Evolutionary conservation across 495 filamentous ascomycete genomes (phyloP), one percentile per base, ranked within the genome.

Genomic region (Penicillium salamii): DNA sequence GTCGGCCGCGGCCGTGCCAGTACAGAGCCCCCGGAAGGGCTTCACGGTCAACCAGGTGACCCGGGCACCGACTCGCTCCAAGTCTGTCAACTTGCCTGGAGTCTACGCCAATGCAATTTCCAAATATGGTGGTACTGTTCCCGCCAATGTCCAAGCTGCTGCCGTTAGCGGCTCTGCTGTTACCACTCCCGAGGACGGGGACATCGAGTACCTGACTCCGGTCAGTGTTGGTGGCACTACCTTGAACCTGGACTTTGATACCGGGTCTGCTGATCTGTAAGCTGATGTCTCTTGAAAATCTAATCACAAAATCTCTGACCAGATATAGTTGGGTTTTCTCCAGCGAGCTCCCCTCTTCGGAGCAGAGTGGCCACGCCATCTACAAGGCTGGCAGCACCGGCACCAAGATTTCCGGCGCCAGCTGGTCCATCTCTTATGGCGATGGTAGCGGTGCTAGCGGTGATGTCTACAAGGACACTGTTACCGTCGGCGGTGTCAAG

Each of bases 251-350:
- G 83, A 89, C 61, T 77, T 90, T 57, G 88, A 91, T 61, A 89
- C 88, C 33, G 88, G 88, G 3, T 87, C 82, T 32, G 80, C 84
- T 35, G 88, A 91, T 69, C 78, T 91, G 75, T 90, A 65, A 71
- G 80, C 73, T 35, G 12, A 13, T 18, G n/a, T 18, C 9, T 15
- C 17, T 17, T 23, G 3, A 40, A 3, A 37, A 36, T 23, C 9
- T 2, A 14, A 43, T 13, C 14, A 17, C 13, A 17, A 32, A 18
- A 14, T 3, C 9, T 23, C 50, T 65, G 20, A 66, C 33, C 31
- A 7, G 4, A 29, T 24, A 18, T 47, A 71, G 71, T 20, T 81
- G 78, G 78, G 75, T 79, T 18, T 82, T 79, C 63, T 82, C 78
- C 7, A 61, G 60, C 8, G 58, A 77, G 38, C 70, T 79, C 12